These are phyloP conservation scores for Emericellopsis cladophorae DNA, from an alignment of 2,329 filamentous ascomycete genomes.

Conservation along the genomic window DNA sequence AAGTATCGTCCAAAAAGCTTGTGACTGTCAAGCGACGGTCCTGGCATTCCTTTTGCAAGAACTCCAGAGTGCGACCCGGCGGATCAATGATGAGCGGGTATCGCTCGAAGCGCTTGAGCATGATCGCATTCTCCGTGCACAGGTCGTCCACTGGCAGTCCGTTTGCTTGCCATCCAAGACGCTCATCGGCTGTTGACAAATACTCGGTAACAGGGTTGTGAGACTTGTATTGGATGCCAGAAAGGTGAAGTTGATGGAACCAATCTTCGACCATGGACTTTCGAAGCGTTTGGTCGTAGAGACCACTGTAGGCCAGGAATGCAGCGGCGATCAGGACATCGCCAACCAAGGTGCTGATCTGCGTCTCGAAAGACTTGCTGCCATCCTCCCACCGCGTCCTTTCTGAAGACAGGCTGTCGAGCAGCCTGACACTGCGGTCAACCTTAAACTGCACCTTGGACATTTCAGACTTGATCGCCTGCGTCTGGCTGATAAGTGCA, in stretches of 20 bases:
- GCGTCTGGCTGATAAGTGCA: constrained; percentile 87
- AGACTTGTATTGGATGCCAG: constrained; percentile 86
- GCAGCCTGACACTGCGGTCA: constrained; percentile 82
- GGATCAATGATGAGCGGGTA: constrained; percentile 98
- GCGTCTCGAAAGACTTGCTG: constrained; percentile 95
- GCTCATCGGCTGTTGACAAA: constrained; percentile 88
- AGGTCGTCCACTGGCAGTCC: constrained; percentile 89
- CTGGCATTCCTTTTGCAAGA: constrained; percentile 88
- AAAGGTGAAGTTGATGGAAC: constrained; percentile 83
- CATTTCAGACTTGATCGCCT: constrained; percentile 97
- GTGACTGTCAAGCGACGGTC: constrained; percentile 90
- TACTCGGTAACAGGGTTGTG: constrained; percentile 95
- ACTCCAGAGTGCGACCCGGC: constrained; percentile 87
- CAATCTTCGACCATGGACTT: constrained; percentile 98
- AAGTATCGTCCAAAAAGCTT: constrained; percentile 94
- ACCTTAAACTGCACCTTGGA: constrained; percentile 94
- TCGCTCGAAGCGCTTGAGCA: constrained; percentile 94
- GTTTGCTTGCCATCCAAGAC: constrained; percentile 89
- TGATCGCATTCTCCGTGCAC: constrained; percentile 96
- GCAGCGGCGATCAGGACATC: constrained; percentile 94
- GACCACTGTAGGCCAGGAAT: constrained; percentile 90
- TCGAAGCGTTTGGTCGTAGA: constrained; percentile 96
- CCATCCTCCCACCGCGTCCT: constrained; percentile 89
- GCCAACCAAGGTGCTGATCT: constrained; percentile 91
- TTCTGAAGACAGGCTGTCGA: constrained; percentile 92